phyloP scores from a whole-genome alignment of 2,329 filamentous ascomycete species.

The Macroventuria anomochaeta region DNA sequence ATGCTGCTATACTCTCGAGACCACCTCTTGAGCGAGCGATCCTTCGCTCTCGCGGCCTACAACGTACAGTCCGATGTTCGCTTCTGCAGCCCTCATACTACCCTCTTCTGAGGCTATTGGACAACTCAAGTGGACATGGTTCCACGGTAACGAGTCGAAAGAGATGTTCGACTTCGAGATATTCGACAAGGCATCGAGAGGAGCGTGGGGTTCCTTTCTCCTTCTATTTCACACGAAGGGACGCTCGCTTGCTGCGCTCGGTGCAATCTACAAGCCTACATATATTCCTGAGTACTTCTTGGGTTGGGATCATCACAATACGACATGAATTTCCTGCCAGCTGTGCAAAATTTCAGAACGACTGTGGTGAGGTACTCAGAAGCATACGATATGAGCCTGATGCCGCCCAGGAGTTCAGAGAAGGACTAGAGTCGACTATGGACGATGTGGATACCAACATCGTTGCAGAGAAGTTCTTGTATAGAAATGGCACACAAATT shows the following conservation, averaged over 20 bases:
- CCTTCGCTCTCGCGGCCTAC: slow-evolving; percentile 30
- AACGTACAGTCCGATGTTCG: slow-evolving; percentile 27
- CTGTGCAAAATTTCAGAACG: no score
- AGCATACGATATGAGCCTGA: no score
- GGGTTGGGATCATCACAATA: no score
- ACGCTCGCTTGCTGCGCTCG: not conserved
- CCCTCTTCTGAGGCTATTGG: slow-evolving; percentile 40
- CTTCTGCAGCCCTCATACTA: slow-evolving; percentile 30
- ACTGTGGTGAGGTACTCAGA: no score
- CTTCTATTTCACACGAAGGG: not conserved
- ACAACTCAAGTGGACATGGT: slow-evolving; percentile 45
- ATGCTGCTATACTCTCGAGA: slow-evolving; percentile 40
- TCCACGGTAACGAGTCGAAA: slow-evolving; percentile 22
- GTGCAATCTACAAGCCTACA: not conserved
- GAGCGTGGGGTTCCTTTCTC: slow-evolving; percentile 24
- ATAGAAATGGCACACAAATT: no score
- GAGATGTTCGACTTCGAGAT: slow-evolving; percentile 40
- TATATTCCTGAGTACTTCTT: no score
- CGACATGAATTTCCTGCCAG: no score
- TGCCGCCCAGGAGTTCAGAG: no score
- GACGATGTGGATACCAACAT: no score
- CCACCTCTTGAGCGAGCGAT: slow-evolving; percentile 39
- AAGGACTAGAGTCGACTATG: no score
- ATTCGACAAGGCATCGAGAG: slow-evolving; percentile 40
- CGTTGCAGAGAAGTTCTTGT: no score